A percentile compares a stretch with the other conserved stretches of the same genome.
Evolutionary conservation across 2,329 filamentous ascomycete genomes (phyloP).

Genomic region (Sporothrix schenckii): DNA sequence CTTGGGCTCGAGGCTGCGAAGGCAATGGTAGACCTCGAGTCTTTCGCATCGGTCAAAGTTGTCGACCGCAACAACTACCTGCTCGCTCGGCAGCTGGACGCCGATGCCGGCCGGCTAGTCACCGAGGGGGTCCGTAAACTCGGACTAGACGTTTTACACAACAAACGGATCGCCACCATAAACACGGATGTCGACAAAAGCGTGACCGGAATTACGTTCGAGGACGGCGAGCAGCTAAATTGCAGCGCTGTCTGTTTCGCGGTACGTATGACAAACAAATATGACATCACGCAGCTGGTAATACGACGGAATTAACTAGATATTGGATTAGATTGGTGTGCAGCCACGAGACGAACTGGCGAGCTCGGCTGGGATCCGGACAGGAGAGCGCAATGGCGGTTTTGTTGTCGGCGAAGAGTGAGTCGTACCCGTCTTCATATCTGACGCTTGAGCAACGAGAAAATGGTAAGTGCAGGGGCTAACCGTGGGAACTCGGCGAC

Average conservation of each 20-base stretch:
- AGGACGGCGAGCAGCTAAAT: conserved; percentile 75
- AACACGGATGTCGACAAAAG: conserved; percentile 50
- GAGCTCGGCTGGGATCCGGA: conserved; percentile 63
- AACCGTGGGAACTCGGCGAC: conserved; percentile 42
- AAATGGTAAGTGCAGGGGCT: no score
- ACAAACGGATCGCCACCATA: conserved; percentile 54
- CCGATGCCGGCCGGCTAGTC: conserved; percentile 78
- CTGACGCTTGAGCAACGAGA: no score
- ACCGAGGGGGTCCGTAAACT: conserved; percentile 78
- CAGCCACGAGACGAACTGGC: conserved; percentile 79
- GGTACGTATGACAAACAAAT: background rate
- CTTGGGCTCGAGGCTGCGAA: conserved; percentile 88
- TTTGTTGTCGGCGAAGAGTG: conserved; percentile 21
- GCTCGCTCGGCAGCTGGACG: conserved; percentile 77
- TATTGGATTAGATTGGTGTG: conserved; percentile 65
- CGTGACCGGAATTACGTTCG: conserved; percentile 75
- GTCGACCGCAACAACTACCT: conserved; percentile 85
- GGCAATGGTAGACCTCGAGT: conserved; percentile 83
- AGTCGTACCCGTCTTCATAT: background rate
- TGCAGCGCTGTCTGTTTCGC: conserved; percentile 87
- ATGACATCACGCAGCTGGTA: background rate
- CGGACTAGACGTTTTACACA: conserved; percentile 78
- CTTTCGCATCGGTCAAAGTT: conserved; percentile 72
- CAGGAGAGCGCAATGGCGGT: conserved; percentile 19
- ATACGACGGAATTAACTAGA: background rate